These are phyloP conservation scores for Linnemannia exigua DNA, from an alignment of 192 early-diverging fungal species.

Conservation along the genomic window DNA sequence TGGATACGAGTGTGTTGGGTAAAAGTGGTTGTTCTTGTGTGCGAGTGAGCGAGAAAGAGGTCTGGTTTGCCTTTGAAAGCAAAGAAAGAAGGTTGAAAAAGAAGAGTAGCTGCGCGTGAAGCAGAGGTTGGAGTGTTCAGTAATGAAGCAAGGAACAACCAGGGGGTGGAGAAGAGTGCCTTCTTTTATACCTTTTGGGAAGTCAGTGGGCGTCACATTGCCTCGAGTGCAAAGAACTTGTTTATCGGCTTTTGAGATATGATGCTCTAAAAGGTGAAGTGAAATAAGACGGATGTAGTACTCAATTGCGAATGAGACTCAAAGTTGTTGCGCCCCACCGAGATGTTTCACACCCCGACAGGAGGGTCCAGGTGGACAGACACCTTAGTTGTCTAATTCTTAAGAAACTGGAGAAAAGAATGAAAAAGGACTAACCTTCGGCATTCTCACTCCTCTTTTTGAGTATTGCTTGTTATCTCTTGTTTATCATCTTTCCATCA, in stretches of 20 bases:
- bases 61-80: neutral
- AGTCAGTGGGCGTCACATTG: neutral
- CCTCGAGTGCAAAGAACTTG: neutral
- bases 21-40: neutral
- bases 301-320: too few species aligned
- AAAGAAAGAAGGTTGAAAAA: neutral
- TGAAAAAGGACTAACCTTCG: conserved; percentile 6
- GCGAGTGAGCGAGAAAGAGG: neutral
- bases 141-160: neutral
- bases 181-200: neutral
- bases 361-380: neutral
- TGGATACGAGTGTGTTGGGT: conserved; percentile 33
- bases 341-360: neutral
- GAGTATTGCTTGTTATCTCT: too few species aligned
- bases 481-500: neutral
- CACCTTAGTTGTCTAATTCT: neutral
- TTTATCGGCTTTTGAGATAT: neutral
- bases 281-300: neutral
- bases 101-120: neutral
- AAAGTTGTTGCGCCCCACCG: too few species aligned
- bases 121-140: neutral
- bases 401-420: neutral
- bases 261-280: neutral
- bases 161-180: neutral
- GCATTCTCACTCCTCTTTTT: neutral